These are phyloP conservation scores for Metschnikowia lochheadii DNA, from an alignment of 805 yeast species.

Conservation along the genomic window DNA sequence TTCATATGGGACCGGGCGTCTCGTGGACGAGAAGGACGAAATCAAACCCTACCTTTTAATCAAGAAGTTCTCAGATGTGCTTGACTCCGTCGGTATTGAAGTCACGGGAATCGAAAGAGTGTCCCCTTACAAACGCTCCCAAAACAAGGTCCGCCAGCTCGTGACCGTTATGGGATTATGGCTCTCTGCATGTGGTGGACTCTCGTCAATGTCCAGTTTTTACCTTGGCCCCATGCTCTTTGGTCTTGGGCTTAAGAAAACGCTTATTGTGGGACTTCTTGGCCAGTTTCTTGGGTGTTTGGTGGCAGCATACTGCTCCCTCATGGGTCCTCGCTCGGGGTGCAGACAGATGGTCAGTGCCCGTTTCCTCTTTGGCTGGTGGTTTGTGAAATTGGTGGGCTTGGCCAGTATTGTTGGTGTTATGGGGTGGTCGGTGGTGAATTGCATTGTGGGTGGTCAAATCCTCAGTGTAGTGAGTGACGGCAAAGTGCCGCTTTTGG, in stretches of 20 bases:
- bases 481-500: conserved; percentile 62
- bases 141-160: conserved; percentile 25
- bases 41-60: conserved; percentile 13
- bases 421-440: conserved; percentile 93
- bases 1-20: conserved; percentile 5
- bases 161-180: conserved; percentile 66
- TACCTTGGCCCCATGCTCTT: conserved; percentile 71
- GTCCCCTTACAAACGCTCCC: conserved; percentile 60
- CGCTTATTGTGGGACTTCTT: conserved; percentile 57
- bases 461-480: conserved; percentile 63
- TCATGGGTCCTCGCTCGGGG: conserved; percentile 89
- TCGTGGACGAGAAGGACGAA: conserved; percentile 10
- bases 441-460: conserved; percentile 85
- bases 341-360: conserved; percentile 85
- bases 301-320: conserved; percentile 77
- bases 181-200: conserved; percentile 82
- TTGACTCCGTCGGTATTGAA: conserved; percentile 62
- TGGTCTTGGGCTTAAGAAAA: conserved; percentile 63
- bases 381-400: conserved; percentile 73
- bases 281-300: conserved; percentile 68
- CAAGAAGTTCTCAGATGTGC: conserved; percentile 19
- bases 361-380: conserved; percentile 79
- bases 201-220: conserved; percentile 85
- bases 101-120: conserved; percentile 76
- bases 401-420: conserved; percentile 70